A percentile compares a stretch with the other conserved stretches of the same genome.
Evolutionary conservation across 805 yeast species (phyloP).

Genomic region (Phaffomyces opuntiae): DNA sequence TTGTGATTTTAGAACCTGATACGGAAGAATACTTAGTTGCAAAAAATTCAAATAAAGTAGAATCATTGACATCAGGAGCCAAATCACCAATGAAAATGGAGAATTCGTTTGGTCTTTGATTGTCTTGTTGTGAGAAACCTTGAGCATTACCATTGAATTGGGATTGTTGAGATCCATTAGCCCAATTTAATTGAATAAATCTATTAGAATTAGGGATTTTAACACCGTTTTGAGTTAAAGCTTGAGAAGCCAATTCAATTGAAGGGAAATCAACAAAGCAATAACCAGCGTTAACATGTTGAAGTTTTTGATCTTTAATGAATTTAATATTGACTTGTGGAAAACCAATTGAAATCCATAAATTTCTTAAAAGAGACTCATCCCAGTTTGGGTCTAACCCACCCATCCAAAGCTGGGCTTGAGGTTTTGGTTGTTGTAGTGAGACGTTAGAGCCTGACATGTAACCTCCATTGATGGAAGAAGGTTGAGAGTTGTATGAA

Average conservation of each 20-base stretch:
- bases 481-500: not conserved
- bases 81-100: slow-evolving; percentile 86
- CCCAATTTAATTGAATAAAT: slow-evolving; percentile 72
- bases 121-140: slow-evolving; percentile 1
- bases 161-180: slow-evolving; percentile 41
- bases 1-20: slow-evolving; percentile 70
- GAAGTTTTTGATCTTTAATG: slow-evolving; percentile 51
- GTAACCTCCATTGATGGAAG: no score
- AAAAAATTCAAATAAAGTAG: slow-evolving; percentile 56
- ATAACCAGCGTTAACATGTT: slow-evolving; percentile 51
- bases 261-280: slow-evolving; percentile 74
- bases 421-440: not conserved
- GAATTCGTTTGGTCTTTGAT: slow-evolving; percentile 32
- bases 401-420: slow-evolving; percentile 70
- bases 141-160: not conserved
- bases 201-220: slow-evolving; percentile 57
- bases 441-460: no score
- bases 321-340: slow-evolving; percentile 52
- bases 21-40: slow-evolving; percentile 65
- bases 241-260: slow-evolving; percentile 54
- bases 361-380: slow-evolving; percentile 53
- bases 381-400: slow-evolving; percentile 84
- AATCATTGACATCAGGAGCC: slow-evolving; percentile 66
- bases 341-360: slow-evolving; percentile 72
- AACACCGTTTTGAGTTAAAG: slow-evolving; percentile 60